Base-by-base conservation (phyloP, 257 asterid species). In the Solanum arcanum region DNA sequence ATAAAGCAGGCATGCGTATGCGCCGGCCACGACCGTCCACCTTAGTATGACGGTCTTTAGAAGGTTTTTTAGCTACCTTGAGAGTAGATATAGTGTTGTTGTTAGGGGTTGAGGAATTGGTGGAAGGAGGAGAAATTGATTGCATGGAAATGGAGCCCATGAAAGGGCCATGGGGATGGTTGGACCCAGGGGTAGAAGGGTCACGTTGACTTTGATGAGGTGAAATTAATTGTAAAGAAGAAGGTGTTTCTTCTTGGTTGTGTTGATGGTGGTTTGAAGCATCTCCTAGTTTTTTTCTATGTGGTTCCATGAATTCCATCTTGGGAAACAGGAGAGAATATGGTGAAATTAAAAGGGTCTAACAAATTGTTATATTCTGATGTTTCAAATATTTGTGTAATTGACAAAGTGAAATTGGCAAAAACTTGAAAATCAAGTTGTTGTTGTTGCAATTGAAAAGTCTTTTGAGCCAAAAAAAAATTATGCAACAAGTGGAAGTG, bases 11-110 rank as follows among this genome's bases (percentile, higher is more conserved):
- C 91, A 91, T 91, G 10, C 93, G 93, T 15, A 91, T 89, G 29
- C 93, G 90, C 86, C 93, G 78, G 2, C 92, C 91, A 7, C 91
- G 88, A 47, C 92, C 93, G n/a, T 91, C 91, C 7, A 91, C 93
- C 86, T 91, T 91, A 3, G 91, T 89, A 35, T 91, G 93, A 8
- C 93, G 89, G 90, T 91, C 93, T 31, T 91, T 91, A 27, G 92
- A 91, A 3, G 90, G 92, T 42, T 85, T 85, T 82, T 85, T 85
- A 41, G 21, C 81, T 15, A 44, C 82, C 8, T 85, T 85, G 10
- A 31, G 3, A 29, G 66, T 68, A 1, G 87, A 25, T 41, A 35
- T 25, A 70, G 52, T 4, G 68, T 68, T 69, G 59, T 83, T 39
- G 33, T 89, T 74, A 11, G 64, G 62, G 62, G n/a, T 56, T 18